Base-by-base conservation (phyloP, 495 filamentous ascomycete genomes). In the Melanomma pulvis-pyrius region DNA sequence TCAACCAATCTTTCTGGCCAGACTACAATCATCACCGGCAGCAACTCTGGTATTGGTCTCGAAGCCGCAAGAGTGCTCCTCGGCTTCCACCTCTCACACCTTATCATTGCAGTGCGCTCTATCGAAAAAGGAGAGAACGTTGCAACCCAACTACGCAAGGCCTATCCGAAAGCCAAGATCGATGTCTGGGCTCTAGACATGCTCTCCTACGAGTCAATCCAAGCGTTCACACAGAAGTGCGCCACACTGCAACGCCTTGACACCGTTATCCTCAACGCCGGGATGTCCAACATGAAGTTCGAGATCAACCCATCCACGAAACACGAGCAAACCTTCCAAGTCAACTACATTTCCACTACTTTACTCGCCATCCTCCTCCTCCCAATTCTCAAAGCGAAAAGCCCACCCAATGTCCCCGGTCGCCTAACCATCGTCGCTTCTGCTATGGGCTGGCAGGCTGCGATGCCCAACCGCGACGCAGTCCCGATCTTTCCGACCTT, bases 121-220 rank as follows among this genome's bases (percentile, higher is more conserved):
- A 15, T 32, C n/a, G 32, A 28, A 19, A 59, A 30, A 29, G 56
- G 56, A 25, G 56, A 59, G n/a, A 13, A 28, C 15, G 56, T 25
- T 6, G 24, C 32, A 15, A 2, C 39, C 12, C 9, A 15, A 12
- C 24, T 59, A 19, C 36, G 24, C 5, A 59, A 49, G 30, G 11
- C 36, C 9, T 29, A 26, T 24, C 53, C 53, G 41, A 41, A 57
- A 30, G 28, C 28, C 19, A 8, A 44, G 28, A 57, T 57, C 34
- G 32, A 57, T 24, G 76, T 81, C 0, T 81, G 79, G 76, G 54
- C 72, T 22, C 73, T 81, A 0, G 79, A 81, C 59, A 66, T 77
- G 15, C 50, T 56, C 1, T 72, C 59, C 13, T 80, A 75, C 59
- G 72, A 73, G 19, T 77, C 73, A 29, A 74, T 81, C 51, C 67